Evolutionary conservation across 805 yeast genomes (phyloP), one percentile per base, ranked within the genome.

Genomic region (Pichia paraexigua): DNA sequence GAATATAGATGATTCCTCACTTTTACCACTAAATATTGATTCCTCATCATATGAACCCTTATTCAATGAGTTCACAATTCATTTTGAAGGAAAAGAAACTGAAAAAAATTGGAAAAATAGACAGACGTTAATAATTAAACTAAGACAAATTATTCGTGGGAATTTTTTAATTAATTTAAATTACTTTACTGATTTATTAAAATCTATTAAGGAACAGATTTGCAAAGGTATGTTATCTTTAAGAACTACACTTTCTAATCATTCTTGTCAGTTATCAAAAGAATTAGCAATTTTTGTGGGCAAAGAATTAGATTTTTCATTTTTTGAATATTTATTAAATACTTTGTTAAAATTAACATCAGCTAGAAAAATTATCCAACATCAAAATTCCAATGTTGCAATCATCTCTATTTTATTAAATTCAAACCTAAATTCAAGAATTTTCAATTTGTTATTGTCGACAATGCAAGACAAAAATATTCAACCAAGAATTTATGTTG

Each of bases 61-160:
- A 13, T 56, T 75, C 28, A 50, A 56, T 8, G 60, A 60, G 5
- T 61, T 64, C 17, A 49, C 70, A 21, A 53, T 64, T 0, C 57
- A 63, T 24, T 90, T 92, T 59, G 77, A 73, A 10, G 85, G 84
- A 6, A 73, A 84, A 60, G 99, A 94, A 64, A 85, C 95, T 0
- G 99, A 94, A 62, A 75, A 76, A 53, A 94, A 94, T 63, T 94
- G 99, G 99, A 67, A 72, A 22, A 58, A 60, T 0, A 75, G 99
- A 61, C 96, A 91, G 59, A 74, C 76, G 48, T 71, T 71, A 47
- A 76, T 89, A 3, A 60, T 76, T 1, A 74, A 73, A 46, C 60
- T 89, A 35, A 74, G 97, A 51, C 71, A 77, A 2, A 66, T 85
- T 5, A 55, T 87, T 3, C 66, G 89, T 44, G 89, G 91, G 3